A percentile compares a stretch with the other conserved stretches of the same genome.
These are phyloP conservation scores for Alternaria postmessia DNA, from an alignment of 2,329 filamentous ascomycete genomes.

Conservation along the genomic window DNA sequence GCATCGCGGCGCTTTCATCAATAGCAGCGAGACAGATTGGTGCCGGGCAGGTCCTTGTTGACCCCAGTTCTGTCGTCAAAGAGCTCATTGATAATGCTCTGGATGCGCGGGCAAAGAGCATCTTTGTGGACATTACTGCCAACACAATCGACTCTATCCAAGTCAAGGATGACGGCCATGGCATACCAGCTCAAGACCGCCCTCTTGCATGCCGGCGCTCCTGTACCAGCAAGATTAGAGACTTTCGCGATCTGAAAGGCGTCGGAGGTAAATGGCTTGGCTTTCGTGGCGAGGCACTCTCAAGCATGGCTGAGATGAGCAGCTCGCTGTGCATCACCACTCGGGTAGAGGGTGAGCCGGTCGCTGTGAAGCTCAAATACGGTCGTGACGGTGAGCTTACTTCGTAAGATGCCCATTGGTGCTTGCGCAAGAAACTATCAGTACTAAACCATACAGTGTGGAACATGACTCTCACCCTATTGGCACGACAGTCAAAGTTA, in stretches of 20 bases:
- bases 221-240: slow-evolving; percentile 76
- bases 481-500: slow-evolving; percentile 73
- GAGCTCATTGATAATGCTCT: slow-evolving; percentile 81
- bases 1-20: slow-evolving; percentile 54
- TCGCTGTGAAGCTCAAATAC: slow-evolving; percentile 64
- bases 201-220: slow-evolving; percentile 69
- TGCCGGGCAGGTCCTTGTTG: slow-evolving; percentile 67
- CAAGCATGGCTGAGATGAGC: slow-evolving; percentile 69
- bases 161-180: slow-evolving; percentile 72
- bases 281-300: slow-evolving; percentile 78
- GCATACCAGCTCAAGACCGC: slow-evolving; percentile 71
- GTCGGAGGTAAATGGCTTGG: slow-evolving; percentile 71
- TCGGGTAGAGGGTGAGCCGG: slow-evolving; percentile 66
- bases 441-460: slow-evolving; percentile 29
- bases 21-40: slow-evolving; percentile 64
- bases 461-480: slow-evolving; percentile 62
- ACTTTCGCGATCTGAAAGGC: slow-evolving; percentile 67
- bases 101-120: slow-evolving; percentile 71
- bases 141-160: slow-evolving; percentile 75
- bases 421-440: neutral
- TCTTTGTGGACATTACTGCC: slow-evolving; percentile 70
- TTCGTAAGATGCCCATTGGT: slow-evolving; percentile 40
- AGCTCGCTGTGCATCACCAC: slow-evolving; percentile 68
- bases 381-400: slow-evolving; percentile 59
- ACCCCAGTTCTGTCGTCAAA: slow-evolving; percentile 71